Evolutionary conservation across 306 rosid genomes (phyloP), one percentile per base, ranked within the genome.

Genomic region (Myrica gale): DNA sequence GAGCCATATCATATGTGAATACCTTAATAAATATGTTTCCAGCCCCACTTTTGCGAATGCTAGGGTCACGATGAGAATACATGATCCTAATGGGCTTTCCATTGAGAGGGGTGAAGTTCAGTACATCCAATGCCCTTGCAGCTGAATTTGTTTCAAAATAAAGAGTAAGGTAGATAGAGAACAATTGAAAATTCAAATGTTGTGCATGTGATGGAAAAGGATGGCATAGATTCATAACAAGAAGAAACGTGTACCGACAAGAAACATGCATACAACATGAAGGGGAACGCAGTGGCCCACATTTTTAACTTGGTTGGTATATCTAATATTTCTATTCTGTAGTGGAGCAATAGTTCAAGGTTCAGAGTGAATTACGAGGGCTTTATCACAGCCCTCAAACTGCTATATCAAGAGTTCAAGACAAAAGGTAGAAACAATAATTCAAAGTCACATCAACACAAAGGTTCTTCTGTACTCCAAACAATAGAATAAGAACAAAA

Each of bases 1-100:
- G 17, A 58, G 32, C 26, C 42, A 65, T 17, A 78, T 52, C 51
- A 69, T 13, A 73, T 20, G 39, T 7, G 13, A 23, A 74, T 83
- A 95, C 99, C 99, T 95, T 95, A 9, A 95, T 92, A 80, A 95
- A 95, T 43, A 95, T 95, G 80, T 95, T 95, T 75, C 99, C 99
- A 60, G 93, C 77, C 72, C 99, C 99, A 75, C 97, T 95, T 85
- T 89, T 95, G 69, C 99, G 97, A 69, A 87, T 81, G 52, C 91
- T 95, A 63, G 99, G 99, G 82, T 95, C 99, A 9, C 99, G 97
- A 74, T 92, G 99, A 0, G 99, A 95, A 84, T 89, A 92, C 99
- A 95, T 95, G 11, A 95, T 82, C 57, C 99, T 92, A 69, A 95
- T 88, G 77, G 93, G 93, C 81, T 50, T 89, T 63, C 87, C 91